phyloP scores from a whole-genome alignment of 768 basidiomycete genomes.

The Steccherinum ochraceum region DNA sequence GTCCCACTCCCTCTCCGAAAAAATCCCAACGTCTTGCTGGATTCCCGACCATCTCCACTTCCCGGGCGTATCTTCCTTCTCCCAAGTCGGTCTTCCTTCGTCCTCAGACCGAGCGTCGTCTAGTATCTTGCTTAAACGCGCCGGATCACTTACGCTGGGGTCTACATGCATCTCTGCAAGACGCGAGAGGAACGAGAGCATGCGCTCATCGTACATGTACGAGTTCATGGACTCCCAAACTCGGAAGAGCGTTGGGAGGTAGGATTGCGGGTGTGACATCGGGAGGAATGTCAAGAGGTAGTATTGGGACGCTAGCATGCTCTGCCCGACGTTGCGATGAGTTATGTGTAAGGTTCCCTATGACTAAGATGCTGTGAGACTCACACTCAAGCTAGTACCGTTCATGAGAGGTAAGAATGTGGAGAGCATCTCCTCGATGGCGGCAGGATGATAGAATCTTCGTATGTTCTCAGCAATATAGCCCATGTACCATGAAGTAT shows the following conservation, averaged over 20 bases:
- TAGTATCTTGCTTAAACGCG: conserved; percentile 54
- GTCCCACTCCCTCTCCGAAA: conserved; percentile 77
- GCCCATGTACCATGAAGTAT: conserved; percentile 74
- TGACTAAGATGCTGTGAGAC: conserved; percentile 20
- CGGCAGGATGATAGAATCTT: conserved; percentile 85
- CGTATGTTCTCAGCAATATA: conserved; percentile 61
- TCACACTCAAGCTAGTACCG: conserved; percentile 65
- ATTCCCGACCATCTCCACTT: conserved; percentile 45
- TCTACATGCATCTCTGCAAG: conserved; percentile 79
- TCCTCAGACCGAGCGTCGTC: conserved; percentile 63
- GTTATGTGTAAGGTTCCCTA: conserved; percentile 1
- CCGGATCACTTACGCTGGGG: conserved; percentile 70
- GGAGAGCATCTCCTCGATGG: conserved; percentile 83
- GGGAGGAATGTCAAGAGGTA: conserved; percentile 85
- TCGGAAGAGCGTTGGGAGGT: conserved; percentile 78
- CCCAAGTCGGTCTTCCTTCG: conserved; percentile 55
- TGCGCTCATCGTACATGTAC: conserved; percentile 84
- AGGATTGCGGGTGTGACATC: conserved; percentile 76
- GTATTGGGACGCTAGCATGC: conserved; percentile 74
- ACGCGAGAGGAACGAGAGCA: conserved; percentile 75
- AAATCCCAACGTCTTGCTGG: conserved; percentile 66
- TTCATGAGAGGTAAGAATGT: conserved; percentile 77
- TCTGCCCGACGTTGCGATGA: conserved; percentile 35
- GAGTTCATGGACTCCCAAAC: conserved; percentile 88
- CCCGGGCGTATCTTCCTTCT: conserved; percentile 33